Evolutionary conservation across 306 rosid genomes (phyloP).

Genomic region (Rosa multiflora): DNA sequence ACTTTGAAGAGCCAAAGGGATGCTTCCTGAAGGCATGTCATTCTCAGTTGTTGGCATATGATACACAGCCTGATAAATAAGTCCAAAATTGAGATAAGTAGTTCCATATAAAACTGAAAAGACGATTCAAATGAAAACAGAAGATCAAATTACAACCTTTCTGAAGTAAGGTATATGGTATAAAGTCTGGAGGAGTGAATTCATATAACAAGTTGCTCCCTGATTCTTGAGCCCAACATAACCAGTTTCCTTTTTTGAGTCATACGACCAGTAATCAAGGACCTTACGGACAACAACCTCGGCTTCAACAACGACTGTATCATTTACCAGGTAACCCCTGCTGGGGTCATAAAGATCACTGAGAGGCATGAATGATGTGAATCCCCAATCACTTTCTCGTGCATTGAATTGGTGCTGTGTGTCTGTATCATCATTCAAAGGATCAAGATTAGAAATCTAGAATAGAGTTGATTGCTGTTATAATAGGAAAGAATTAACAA

Average conservation of each 20-base stretch:
- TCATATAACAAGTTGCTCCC: conserved; percentile 99
- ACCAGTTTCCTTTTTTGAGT: conserved; percentile 95
- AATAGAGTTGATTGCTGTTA: neutral
- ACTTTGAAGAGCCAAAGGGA: conserved; percentile 92
- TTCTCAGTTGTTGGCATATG: conserved; percentile 97
- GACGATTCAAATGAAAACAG: conserved; percentile 8
- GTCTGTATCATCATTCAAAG: conserved; percentile 51
- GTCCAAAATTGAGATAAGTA: conserved; percentile 24
- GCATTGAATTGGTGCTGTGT: conserved; percentile 87
- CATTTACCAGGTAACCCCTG: conserved; percentile 80
- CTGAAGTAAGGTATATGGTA: conserved; percentile 92
- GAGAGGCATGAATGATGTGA: conserved; percentile 83
- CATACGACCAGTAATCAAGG: conserved; percentile 80
- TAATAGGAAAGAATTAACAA: neutral
- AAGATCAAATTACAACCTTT: conserved; percentile 50
- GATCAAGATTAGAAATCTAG: neutral
- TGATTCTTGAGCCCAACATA: conserved; percentile 92
- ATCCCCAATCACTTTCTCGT: conserved; percentile 95
- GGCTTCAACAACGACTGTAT: conserved; percentile 76
- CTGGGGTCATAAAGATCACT: conserved; percentile 71
- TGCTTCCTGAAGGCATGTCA: conserved; percentile 95
- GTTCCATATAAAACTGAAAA: conserved; percentile 10
- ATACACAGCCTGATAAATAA: conserved; percentile 75
- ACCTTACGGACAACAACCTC: conserved; percentile 82
- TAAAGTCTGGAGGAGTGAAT: conserved; percentile 90